A percentile compares a stretch with the other conserved stretches of the same genome.
Evolutionary conservation across 169 alveolate species (phyloP).

Genomic region (Eimeria acervulina): DNA sequence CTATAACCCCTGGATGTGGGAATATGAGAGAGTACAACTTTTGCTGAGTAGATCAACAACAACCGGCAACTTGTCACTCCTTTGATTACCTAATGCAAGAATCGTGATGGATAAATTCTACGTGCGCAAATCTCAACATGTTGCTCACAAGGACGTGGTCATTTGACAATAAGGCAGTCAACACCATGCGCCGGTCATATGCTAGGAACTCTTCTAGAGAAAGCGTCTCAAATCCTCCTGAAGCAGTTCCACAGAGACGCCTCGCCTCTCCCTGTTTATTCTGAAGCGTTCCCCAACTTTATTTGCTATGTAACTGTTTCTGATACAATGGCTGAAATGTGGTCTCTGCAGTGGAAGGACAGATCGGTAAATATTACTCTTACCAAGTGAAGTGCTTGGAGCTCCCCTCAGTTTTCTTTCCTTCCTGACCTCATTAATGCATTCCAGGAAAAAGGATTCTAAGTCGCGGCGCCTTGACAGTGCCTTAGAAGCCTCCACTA

Average conservation of each 20-base stretch:
- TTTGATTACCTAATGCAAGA: neutral
- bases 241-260: neutral
- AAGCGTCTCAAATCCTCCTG: conserved; percentile 45
- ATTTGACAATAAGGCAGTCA: conserved; percentile 26
- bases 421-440: conserved; percentile 60
- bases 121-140: neutral
- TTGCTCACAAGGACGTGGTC: conserved; percentile 66
- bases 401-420: conserved; percentile 48
- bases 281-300: neutral
- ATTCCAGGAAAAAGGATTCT: conserved; percentile 34
- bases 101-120: neutral
- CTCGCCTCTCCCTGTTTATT: neutral
- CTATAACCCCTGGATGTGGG: conserved; percentile 23
- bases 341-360: neutral
- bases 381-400: conserved; percentile 24
- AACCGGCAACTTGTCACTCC: neutral
- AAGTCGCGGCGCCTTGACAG: conserved; percentile 52
- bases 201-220: conserved; percentile 63
- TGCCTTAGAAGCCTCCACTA: conserved; percentile 56
- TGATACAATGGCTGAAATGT: neutral
- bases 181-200: conserved; percentile 59
- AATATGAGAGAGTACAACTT: conserved; percentile 37
- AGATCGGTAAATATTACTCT: neutral
- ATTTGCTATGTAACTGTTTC: neutral
- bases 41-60: neutral